Evolutionary conservation across 176 grass and related monocot genomes (phyloP).

Genomic region (Dendrocalamus sinicus): DNA sequence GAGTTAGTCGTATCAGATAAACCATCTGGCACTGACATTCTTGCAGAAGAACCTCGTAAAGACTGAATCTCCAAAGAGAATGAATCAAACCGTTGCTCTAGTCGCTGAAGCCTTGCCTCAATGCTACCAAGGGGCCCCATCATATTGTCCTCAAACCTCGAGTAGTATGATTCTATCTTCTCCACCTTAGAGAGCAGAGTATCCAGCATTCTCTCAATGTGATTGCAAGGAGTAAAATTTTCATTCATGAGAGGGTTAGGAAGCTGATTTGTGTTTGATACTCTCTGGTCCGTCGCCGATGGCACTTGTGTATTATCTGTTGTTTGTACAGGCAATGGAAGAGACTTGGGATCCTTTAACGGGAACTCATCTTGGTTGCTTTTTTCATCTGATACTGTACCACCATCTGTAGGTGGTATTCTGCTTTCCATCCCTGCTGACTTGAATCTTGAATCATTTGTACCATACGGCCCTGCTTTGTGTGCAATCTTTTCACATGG

Average conservation of each 20-base stretch:
- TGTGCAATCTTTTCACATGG: constrained; percentile 19
- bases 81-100: constrained; percentile 61
- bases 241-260: constrained; percentile 21
- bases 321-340: constrained; percentile 38
- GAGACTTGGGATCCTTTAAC: constrained; percentile 37
- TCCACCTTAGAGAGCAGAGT: constrained; percentile 70
- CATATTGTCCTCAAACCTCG: constrained; percentile 76
- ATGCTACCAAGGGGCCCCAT: constrained; percentile 67
- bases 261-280: constrained; percentile 36
- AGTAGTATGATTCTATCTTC: constrained; percentile 79
- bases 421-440: constrained; percentile 30
- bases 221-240: constrained; percentile 37
- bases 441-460: constrained; percentile 28
- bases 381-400: constrained; percentile 35
- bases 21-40: constrained; percentile 42
- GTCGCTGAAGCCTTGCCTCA: constrained; percentile 63
- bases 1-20: constrained; percentile 23
- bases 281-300: constrained; percentile 21
- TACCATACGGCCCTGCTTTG: constrained; percentile 14
- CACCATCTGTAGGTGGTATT: constrained; percentile 34
- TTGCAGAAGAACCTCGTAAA: constrained; percentile 43
- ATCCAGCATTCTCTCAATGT: constrained; percentile 76
- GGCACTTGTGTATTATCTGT: constrained; percentile 39
- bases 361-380: constrained; percentile 33
- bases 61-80: constrained; percentile 56